These are phyloP conservation scores for Salix caprea DNA, from an alignment of 345 rosid genomes.

Conservation along the genomic window DNA sequence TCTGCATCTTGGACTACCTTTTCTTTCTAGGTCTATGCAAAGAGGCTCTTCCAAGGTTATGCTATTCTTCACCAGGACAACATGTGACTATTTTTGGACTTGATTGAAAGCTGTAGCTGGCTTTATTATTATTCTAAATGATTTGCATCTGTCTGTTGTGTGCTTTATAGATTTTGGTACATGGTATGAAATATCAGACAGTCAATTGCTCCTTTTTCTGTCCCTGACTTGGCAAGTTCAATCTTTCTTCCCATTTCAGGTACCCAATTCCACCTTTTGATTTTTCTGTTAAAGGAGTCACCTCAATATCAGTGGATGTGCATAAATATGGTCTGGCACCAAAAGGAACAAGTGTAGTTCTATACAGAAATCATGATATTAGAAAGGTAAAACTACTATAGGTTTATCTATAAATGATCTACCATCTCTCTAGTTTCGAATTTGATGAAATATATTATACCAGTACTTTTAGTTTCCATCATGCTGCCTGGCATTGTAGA, in stretches of 20 bases:
- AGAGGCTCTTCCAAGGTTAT: neutral
- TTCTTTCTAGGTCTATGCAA: neutral
- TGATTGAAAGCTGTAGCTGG: neutral
- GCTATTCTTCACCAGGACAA: neutral
- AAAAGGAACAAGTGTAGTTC: constrained; percentile 87
- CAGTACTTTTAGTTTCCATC: neutral
- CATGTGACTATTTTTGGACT: neutral
- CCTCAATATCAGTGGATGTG: constrained; percentile 85
- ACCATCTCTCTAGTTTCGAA: neutral
- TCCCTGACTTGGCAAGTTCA: neutral
- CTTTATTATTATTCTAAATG: neutral
- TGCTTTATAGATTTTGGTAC: neutral
- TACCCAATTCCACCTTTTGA: constrained; percentile 83
- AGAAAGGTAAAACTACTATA: constrained; percentile 55
- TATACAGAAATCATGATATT: constrained; percentile 90
- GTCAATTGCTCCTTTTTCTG: neutral
- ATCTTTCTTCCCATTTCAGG: constrained; percentile 33
- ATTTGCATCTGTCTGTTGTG: neutral
- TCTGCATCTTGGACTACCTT: neutral
- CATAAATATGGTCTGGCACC: constrained; percentile 98
- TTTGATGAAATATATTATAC: neutral
- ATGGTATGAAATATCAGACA: neutral
- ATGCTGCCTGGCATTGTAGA: neutral
- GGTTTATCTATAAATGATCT: neutral
- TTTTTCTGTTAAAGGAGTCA: constrained; percentile 81